Base-by-base conservation (phyloP, 2,329 filamentous ascomycete species). In the Clarireedia homoeocarpa region DNA sequence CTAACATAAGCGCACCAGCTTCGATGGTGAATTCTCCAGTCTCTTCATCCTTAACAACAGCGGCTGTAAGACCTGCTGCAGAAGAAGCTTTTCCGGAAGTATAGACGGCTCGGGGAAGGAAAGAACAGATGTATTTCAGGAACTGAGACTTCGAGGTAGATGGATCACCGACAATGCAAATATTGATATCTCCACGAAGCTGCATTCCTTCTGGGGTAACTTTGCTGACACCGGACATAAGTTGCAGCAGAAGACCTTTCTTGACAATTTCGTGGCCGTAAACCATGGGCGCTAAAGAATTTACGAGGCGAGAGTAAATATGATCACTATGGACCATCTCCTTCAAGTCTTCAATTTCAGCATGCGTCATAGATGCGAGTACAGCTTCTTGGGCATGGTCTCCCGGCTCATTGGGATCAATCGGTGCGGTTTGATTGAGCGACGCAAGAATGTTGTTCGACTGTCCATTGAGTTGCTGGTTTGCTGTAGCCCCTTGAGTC, bases 11-110 rank as follows among this genome's bases (percentile, higher is more conserved):
- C 12, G 94, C 94, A 75, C 94, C 94, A 6, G 94, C 94, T 74
- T 99, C 94, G 65, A 99, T 99, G 14, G 94, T 99, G 71, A 96
- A 96, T 69, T 99, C 94, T 62, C 94, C 94, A 20, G 94, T 99
- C 74, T 99, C 94, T 69, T 97, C 91, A 67, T 99, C 94, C 71
- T 97, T 99, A 60, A 97, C 86, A 0, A 99, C 94, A 0, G 94
- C 92, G 4, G 94, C 94, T 4, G 94, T 99, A 58, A 99, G 81
- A 89, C 94, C 94, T 53, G 94, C 94, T 9, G 94, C 94, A 0
- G 92, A 97, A 3, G 92, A 97, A 2, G 94, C 94, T 71, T 99
- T 99, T 57, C 94, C 94, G 57, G 91, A 96, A 24, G 94, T 99
- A 72, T 99, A 99, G 47, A 99, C 91, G 15, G 94, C 91, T 42